Base-by-base conservation (phyloP, 495 filamentous ascomycete genomes). In the Aspergillus panamensis region DNA sequence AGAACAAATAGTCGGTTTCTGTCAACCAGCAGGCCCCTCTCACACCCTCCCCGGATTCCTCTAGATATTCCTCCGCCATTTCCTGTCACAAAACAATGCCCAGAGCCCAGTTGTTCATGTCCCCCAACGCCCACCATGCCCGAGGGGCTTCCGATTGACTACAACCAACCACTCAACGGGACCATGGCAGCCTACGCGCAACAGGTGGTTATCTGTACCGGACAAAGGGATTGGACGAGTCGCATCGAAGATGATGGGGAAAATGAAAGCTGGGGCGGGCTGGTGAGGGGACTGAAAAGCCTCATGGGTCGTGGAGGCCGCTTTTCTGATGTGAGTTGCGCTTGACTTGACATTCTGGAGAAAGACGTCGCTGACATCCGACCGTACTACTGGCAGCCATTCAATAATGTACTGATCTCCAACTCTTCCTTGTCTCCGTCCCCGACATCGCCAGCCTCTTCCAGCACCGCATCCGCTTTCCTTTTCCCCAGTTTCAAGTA, bases 191-290 rank as follows among this genome's bases (percentile, higher is more conserved):
- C 76, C n/a, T 94, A 96, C 68, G 79, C 84, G 16, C 84, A 91
- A 60, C 92, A 97, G 53, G 78, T 97, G 4, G 68, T 98, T 3
- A 77, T 97, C 14, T 89, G 84, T 56, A 96, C 92, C 0, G 91
- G 90, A 8, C 81, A 84, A 55, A 65, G 76, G 19, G 89, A 97
- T 69, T 98, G 94, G 94, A 79, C 80, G 16, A 83, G 79, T 67
- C 76, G 77, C 42, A 86, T 92, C 68, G 76, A 87, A 69, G 68
- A 96, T 80, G 83, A 88, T 32, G 80, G 74, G 25, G 44, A 70
- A 16, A 59, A 62, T 8, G 32, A 66, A 39, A 61, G 61, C 30
- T 75, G 72, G 71, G 75, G 73, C n/a, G 84, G 84, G 58, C 73
- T 96, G 8, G 89, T 86, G 1, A 82, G 86, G 48, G 82, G 84